phyloP scores from a whole-genome alignment of 768 basidiomycete genomes.

The Boletus rubescentipes region DNA sequence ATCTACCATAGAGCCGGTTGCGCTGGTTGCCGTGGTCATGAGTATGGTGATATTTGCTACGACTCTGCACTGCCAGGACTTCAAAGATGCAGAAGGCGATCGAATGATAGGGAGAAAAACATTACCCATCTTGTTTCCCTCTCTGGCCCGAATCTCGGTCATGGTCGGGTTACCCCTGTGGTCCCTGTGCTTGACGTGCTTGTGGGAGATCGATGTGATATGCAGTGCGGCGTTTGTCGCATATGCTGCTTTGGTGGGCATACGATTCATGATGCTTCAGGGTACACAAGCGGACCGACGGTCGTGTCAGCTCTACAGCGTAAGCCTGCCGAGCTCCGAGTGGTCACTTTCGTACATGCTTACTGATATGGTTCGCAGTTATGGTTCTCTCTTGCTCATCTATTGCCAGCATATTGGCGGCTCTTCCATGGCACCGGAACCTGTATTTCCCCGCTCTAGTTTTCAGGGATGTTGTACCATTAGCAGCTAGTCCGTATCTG shows the following conservation, averaged over 20 bases:
- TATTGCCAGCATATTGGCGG: slow-evolving; percentile 33
- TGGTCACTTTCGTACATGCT: not conserved
- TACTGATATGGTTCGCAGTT: slow-evolving; percentile 14
- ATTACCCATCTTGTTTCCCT: slow-evolving; percentile 44
- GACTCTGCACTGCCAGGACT: slow-evolving; percentile 37
- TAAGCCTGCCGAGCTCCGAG: slow-evolving; percentile 11
- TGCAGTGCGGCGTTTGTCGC: slow-evolving; percentile 27
- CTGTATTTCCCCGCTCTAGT: slow-evolving; percentile 9
- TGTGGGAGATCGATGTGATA: slow-evolving; percentile 29
- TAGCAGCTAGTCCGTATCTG: not conserved
- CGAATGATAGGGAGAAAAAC: slow-evolving; percentile 38
- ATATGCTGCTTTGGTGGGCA: slow-evolving; percentile 26
- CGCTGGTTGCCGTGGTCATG: slow-evolving; percentile 29
- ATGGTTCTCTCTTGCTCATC: slow-evolving; percentile 34
- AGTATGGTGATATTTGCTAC: slow-evolving; percentile 37
- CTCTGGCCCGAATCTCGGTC: slow-evolving; percentile 24
- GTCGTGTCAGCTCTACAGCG: slow-evolving; percentile 33
- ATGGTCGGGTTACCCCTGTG: slow-evolving; percentile 30
- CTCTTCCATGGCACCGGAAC: slow-evolving; percentile 18
- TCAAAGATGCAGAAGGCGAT: slow-evolving; percentile 46
- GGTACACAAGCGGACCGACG: slow-evolving; percentile 23
- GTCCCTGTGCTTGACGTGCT: slow-evolving; percentile 27
- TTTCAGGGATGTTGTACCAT: slow-evolving; percentile 10
- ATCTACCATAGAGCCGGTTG: slow-evolving; percentile 23
- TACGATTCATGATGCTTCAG: slow-evolving; percentile 26